Base-by-base conservation (phyloP, 163 green algal species). In the Trebouxia gelatinosa region DNA sequence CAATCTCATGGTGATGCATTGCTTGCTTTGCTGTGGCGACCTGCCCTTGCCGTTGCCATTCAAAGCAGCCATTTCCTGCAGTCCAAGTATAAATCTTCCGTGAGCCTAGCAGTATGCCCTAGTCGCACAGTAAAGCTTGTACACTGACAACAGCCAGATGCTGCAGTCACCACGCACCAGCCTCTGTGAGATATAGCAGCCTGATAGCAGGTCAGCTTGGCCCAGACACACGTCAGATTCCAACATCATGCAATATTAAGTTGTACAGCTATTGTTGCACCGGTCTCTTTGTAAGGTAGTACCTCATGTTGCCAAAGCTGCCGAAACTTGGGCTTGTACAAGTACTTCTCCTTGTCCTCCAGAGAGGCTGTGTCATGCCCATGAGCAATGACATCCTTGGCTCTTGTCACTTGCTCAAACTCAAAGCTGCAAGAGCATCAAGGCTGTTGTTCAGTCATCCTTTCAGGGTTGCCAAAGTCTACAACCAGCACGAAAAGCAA, bases 341-440 rank as follows among this genome's bases (percentile, higher is more conserved):
- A 23, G 50, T 61, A 61, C 21, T 19, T 61, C 28, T 61, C 50
- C 50, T 61, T 61, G 5, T 61, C 50, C 50, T 6, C 50, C 4
- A n/a, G 5, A 23, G 50, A 61, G n/a, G 50, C 50, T 4, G 3
- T 61, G 50, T 61, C 50, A 61, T 11, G 5, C 50, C 50, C 50
- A 61, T 61, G 50, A 61, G 50, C 50, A 31, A 61, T 61, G 4
- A 61, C 7, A 61, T 61, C 50, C 50, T 61, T 61, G 50, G 50
- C 50, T 6, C 50, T 19, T n/a, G 50, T 6, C 50, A 61, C 50
- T 11, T 61, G 50, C 50, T 61, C 50, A 11, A 31, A 61, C 50
- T 61, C 50, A 61, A n/a, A 61, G 50, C 50, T 61, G 5, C 21
- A 31, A 11, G 50, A 11, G 28, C 5, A 61, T 6, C 50, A 13